Evolutionary conservation across 2,329 filamentous ascomycete species (phyloP), one percentile per base, ranked within the genome.

Genomic region (Nigrograna mackinnonii): DNA sequence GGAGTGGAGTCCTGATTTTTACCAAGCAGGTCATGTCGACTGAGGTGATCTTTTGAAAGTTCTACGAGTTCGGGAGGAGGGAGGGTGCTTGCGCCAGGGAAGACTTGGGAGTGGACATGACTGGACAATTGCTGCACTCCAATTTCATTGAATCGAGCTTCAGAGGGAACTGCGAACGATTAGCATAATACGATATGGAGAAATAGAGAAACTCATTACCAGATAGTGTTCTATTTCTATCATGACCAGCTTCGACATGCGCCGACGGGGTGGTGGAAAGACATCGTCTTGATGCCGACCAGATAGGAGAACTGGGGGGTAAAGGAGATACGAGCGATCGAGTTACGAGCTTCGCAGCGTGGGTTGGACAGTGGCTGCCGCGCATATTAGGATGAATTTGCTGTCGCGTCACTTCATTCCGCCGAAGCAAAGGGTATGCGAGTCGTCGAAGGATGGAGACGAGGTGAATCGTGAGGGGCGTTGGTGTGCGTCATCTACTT

Each of bases 121-220:
- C 79, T 78, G 75, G 91, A 96, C 55, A 99, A 76, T 61, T 97
- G 92, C 71, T 99, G 94, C 28, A 99, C 89, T 39, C 89, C 90
- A 57, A 99, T 91, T 55, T 95, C 88, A 71, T 95, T 99, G 74
- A 87, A 89, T 53, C 94, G 84, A 36, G 89, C 77, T 43, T 79
- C 71, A 5, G 75, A 70, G n/a, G 68, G 58, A 21, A 71, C 60
- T 68, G 55, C 6, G 24, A 2, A 6, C 7, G 42, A 35, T 55
- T 26, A 54, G 52, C n/a, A 12, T 12, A 17, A 5, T 9, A 22
- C 16, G n/a, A 20, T 22, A 3, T 14, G 12, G 28, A 3, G 13
- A 17, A 17, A 12, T 12, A 17, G 16, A 33, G 43, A 31, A 12
- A 14, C 12, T 40, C n/a, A 42, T 44, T 52, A 65, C 64, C 44